Conservation (phyloP, 225 moss, liverwort and hornwort genomes). For the Polytrichum commune region DNA sequence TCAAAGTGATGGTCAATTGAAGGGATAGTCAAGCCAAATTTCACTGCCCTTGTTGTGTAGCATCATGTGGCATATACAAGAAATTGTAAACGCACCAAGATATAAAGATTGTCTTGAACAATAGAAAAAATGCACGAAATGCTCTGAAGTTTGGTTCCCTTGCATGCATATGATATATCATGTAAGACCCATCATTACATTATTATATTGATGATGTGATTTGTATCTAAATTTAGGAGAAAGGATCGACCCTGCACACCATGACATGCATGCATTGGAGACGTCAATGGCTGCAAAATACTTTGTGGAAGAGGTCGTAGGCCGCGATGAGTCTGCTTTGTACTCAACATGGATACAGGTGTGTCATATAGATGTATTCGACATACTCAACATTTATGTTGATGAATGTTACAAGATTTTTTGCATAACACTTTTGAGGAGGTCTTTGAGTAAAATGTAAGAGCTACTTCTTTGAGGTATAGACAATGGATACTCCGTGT, state of each 20-base stretch:
- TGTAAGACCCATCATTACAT: too few species aligned
- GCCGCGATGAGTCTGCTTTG: constrained; percentile 51
- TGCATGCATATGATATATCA: too few species aligned
- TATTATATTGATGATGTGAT: too few species aligned
- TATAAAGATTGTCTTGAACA: background rate
- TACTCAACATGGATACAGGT: constrained; percentile 60
- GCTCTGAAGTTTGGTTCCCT: too few species aligned
- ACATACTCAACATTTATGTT: too few species aligned
- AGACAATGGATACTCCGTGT: background rate
- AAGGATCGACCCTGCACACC: constrained; percentile 24
- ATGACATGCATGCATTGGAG: constrained; percentile 35
- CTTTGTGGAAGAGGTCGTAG: constrained; percentile 57
- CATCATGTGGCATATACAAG: too few species aligned
- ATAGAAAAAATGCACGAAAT: background rate
- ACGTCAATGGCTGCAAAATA: constrained; percentile 55
- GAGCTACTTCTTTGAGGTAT: background rate
- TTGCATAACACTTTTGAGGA: background rate
- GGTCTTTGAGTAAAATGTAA: background rate
- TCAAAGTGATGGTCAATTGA: background rate
- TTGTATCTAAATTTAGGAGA: background rate
- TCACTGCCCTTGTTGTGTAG: too few species aligned
- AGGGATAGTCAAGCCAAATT: background rate
- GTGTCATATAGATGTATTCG: background rate
- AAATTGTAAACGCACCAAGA: too few species aligned
- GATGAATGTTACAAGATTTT: background rate